These are phyloP conservation scores for Fusarium tjaetaba DNA, from an alignment of 2,329 filamentous ascomycete species.

Conservation along the genomic window DNA sequence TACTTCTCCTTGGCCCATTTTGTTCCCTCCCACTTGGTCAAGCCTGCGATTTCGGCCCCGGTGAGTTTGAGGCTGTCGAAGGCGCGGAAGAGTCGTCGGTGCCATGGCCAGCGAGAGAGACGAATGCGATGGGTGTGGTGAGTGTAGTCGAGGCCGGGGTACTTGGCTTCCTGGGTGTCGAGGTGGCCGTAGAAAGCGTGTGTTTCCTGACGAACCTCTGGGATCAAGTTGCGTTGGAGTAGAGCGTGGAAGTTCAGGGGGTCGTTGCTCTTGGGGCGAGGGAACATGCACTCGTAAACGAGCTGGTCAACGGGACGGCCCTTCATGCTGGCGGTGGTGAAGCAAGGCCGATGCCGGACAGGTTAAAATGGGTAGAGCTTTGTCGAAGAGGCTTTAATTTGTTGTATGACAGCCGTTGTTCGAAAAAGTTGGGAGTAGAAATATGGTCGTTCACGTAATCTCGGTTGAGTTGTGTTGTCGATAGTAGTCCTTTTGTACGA, in stretches of 20 bases:
- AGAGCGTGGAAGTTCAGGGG: constrained; percentile 77
- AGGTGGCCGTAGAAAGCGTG: constrained; percentile 82
- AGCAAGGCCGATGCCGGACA: background rate
- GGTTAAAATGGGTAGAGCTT: background rate
- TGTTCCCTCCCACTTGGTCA: constrained; percentile 86
- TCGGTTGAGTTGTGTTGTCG: constrained; percentile 18
- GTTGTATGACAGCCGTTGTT: background rate
- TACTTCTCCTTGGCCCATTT: constrained; percentile 85
- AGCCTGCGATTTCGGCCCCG: constrained; percentile 71
- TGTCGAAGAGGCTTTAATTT: background rate
- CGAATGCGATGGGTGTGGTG: constrained; percentile 78
- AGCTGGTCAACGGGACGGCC: constrained; percentile 75
- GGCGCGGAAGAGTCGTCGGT: constrained; percentile 78
- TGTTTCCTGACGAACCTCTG: constrained; percentile 82
- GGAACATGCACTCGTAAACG: constrained; percentile 79
- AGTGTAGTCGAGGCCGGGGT: constrained; percentile 83
- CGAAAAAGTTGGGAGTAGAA: constrained; percentile 16
- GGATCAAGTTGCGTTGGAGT: constrained; percentile 75
- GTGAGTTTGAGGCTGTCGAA: constrained; percentile 78
- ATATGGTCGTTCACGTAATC: constrained; percentile 34
- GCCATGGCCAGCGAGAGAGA: constrained; percentile 80
- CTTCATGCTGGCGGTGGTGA: constrained; percentile 66
- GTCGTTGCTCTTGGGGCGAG: constrained; percentile 72
- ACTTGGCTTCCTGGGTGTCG: constrained; percentile 82
- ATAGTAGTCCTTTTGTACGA: constrained; percentile 1